A percentile compares a stretch with the other conserved stretches of the same genome.
Conservation (phyloP, 129 eudicot species). For the Helianthus annuus region HanXRQr2.0-SUNRISE NC_035445.2:136879989-136880488, state of each 20-base stretch:
- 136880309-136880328: slow-evolving; percentile 40
- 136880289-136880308: slow-evolving; percentile 29
- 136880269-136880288: slow-evolving; percentile 24
- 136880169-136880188: not conserved
- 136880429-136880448: slow-evolving; percentile 51
- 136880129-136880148: not conserved
- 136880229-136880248: slow-evolving; percentile 42
- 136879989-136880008: not conserved
- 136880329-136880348: slow-evolving; percentile 36
- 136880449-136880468: slow-evolving; percentile 55
- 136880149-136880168: not conserved
- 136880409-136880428: slow-evolving; percentile 33
- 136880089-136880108: not conserved
- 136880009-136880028: not conserved
- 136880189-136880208: not conserved
- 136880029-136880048: not conserved
- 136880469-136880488: slow-evolving; percentile 27
- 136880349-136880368: slow-evolving; percentile 45
- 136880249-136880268: slow-evolving; percentile 40
- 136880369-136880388: slow-evolving; percentile 59
- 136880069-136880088: slow-evolving; percentile 8
- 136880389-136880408: slow-evolving; percentile 44
- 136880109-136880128: not conserved
- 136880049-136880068: not conserved
- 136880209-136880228: not conserved